These are phyloP conservation scores for Colletotrichum trifolii DNA, from an alignment of 2,329 filamentous ascomycete genomes.

Conservation along the genomic window DNA sequence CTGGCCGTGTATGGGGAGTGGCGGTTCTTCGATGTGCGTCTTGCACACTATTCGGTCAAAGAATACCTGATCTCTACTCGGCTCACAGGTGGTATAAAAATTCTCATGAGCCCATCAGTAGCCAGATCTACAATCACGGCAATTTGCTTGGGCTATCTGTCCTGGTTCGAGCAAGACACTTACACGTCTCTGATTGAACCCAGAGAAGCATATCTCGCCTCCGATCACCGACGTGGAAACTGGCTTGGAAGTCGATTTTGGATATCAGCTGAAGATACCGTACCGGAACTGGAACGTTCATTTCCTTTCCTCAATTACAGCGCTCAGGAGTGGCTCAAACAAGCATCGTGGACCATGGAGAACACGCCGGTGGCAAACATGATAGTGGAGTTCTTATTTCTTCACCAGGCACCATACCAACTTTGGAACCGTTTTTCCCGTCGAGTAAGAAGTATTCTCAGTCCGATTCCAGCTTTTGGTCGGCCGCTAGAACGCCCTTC, in stretches of 20 bases:
- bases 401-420: not conserved
- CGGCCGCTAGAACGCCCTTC: too few relatives aligned
- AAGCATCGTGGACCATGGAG: not conserved
- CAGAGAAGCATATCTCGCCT: too few relatives aligned
- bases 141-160: not conserved
- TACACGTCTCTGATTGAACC: not conserved
- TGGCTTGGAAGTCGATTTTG: not conserved
- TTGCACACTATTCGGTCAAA: conserved; percentile 1
- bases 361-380: not conserved
- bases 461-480: too few relatives aligned
- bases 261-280: too few relatives aligned
- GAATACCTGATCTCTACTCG: not conserved
- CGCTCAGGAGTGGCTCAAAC: not conserved
- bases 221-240: not conserved
- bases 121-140: not conserved
- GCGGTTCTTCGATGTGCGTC: not conserved
- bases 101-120: not conserved
- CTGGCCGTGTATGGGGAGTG: not conserved
- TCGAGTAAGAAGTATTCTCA: too few relatives aligned
- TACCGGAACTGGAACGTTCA: not conserved
- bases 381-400: not conserved
- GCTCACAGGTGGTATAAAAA: not conserved
- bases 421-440: too few relatives aligned
- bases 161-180: too few relatives aligned
- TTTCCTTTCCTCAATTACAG: not conserved